Base-by-base conservation (phyloP, 371 early-diverging fungal genomes). In the Mucor circinelloides region DNA sequence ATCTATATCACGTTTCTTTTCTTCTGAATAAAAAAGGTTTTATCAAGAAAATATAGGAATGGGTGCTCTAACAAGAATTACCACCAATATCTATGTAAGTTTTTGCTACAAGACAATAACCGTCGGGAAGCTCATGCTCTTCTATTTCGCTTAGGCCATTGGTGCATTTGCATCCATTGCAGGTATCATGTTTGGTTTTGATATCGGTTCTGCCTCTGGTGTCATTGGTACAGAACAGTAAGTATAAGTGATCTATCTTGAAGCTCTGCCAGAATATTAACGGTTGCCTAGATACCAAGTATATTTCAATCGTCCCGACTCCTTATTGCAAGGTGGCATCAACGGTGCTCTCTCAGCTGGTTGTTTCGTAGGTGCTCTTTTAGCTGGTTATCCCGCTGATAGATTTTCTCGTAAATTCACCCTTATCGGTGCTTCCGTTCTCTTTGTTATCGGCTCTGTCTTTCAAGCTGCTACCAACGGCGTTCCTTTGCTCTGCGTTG, bases 151-250 rank as follows among this genome's bases (percentile, higher is more conserved):
- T 69, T 82, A 85, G 83, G 65, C 75, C 50, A 73, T 85, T 67
- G 84, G 85, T 62, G 77, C 69, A 1, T 87, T 87, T 75, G 83
- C 85, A 38, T 81, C 85, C 65, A 82, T 85, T 68, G 87, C 82
- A 28, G 87, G 87, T 64, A 84, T 87, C 69, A 80, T 85, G 78
- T 87, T 87, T 69, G 87, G 87, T 62, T 87, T 85, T 62, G 87
- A 87, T 71, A 87, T 87, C 67, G 84, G 85, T 56, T 81, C 81
- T 57, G 85, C 81, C 73, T 84, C 85, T 52, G 86, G 87, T 67
- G 79, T 84, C 44, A 84, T 87, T 52, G 85, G 87, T 60, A 84
- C 83, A 4, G 13, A n/a, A 0, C 80, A 80, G 80, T 80, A 77
- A 69, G 76, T 69, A 31, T 36, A 36, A 3, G 8, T 21, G 44